Conservation (phyloP, 139 green algal species). For the Chlorella vulgaris region DNA sequence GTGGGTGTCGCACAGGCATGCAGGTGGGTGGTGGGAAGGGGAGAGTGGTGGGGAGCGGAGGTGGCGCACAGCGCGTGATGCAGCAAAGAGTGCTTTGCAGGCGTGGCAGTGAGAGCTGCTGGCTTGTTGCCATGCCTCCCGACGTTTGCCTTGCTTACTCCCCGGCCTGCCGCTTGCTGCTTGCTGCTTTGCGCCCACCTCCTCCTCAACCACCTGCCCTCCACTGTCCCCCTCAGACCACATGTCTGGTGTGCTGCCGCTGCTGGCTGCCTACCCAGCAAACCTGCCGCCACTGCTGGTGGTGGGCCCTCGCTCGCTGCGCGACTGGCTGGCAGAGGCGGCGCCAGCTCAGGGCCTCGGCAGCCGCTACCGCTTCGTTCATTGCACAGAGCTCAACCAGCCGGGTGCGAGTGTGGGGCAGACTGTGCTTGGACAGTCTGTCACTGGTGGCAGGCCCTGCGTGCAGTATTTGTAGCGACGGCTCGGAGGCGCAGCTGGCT, state of each 20-base stretch:
- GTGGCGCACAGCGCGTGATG: no score
- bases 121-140: no score
- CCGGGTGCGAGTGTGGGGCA: background rate
- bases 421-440: background rate
- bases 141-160: no score
- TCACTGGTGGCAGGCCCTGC: background rate
- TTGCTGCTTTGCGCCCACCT: background rate
- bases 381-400: conserved; percentile 53
- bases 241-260: conserved; percentile 47
- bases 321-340: conserved; percentile 58
- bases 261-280: conserved; percentile 47
- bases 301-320: conserved; percentile 54
- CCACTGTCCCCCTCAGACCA: conserved; percentile 6
- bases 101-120: no score
- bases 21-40: no score
- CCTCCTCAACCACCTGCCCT: background rate
- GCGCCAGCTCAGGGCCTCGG: conserved; percentile 33
- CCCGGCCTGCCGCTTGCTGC: background rate
- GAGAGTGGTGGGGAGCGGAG: no score
- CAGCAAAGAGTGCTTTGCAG: no score
- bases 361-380: conserved; percentile 57
- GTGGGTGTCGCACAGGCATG: conserved; percentile 89
- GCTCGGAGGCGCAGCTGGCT: no score
- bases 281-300: conserved; percentile 54
- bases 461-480: no score